Evolutionary conservation across 768 basidiomycete species (phyloP).

Genomic region (Megacollybia marginata): DNA sequence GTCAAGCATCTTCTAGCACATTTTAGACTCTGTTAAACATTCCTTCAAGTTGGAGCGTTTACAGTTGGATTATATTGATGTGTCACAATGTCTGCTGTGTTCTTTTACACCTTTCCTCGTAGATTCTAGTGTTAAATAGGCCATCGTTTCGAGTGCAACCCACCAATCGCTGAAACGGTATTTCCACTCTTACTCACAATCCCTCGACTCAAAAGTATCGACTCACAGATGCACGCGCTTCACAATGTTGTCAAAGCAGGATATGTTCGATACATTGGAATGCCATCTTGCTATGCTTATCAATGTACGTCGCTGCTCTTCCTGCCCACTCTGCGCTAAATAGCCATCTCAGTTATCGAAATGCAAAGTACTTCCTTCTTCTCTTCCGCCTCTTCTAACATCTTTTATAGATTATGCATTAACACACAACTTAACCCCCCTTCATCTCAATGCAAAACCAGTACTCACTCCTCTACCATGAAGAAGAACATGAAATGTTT

Average conservation of each 20-base stretch:
- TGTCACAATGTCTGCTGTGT: conserved; percentile 27
- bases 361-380: conserved; percentile 38
- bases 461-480: conserved; percentile 52
- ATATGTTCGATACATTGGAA: conserved; percentile 39
- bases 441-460: conserved; percentile 71
- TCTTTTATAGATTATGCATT: conserved; percentile 35
- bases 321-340: background rate
- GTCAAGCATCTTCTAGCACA: conserved; percentile 22
- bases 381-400: background rate
- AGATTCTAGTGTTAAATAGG: conserved; percentile 13
- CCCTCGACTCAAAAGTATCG: background rate
- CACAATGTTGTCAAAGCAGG: conserved; percentile 44
- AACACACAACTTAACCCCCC: conserved; percentile 42
- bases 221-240: conserved; percentile 36
- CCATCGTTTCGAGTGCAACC: conserved; percentile 23
- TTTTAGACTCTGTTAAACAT: conserved; percentile 39
- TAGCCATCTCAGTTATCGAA: conserved; percentile 31
- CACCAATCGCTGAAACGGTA: conserved; percentile 20
- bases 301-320: conserved; percentile 29
- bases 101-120: background rate
- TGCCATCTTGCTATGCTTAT: conserved; percentile 6
- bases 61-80: conserved; percentile 47
- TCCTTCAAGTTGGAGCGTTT: conserved; percentile 41
- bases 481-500: conserved; percentile 62
- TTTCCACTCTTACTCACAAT: conserved; percentile 26